phyloP scores from a whole-genome alignment of 768 basidiomycete species.

The Tremella yokohamensis region DNA sequence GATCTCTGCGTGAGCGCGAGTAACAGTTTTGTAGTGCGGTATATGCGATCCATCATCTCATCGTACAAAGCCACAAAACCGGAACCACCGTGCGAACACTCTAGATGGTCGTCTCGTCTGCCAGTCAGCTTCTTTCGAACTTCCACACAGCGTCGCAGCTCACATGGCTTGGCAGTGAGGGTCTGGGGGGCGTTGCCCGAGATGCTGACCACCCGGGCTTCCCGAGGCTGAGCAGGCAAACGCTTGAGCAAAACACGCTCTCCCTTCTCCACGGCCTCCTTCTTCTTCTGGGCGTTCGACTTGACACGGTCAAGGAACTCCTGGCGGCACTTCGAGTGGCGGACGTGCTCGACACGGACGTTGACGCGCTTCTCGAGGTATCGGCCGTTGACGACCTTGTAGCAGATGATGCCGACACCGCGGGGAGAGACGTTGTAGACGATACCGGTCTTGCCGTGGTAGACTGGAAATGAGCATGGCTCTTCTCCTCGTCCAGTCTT shows the following conservation, averaged over 20 bases:
- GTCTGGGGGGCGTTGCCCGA: constrained; percentile 81
- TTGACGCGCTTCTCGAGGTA: constrained; percentile 99
- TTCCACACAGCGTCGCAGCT: constrained; percentile 13
- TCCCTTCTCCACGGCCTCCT: constrained; percentile 86
- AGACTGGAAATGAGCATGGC: constrained; percentile 31
- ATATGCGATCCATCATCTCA: constrained; percentile 36
- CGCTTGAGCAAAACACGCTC: constrained; percentile 83
- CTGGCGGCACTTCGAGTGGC: constrained; percentile 94
- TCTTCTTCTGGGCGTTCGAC: constrained; percentile 77
- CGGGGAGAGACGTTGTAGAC: constrained; percentile 96
- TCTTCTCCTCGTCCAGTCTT: neutral
- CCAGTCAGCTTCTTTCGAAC: constrained; percentile 8
- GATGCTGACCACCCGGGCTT: constrained; percentile 68
- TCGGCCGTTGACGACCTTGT: constrained; percentile 98
- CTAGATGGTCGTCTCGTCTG: constrained; percentile 92
- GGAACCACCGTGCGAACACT: constrained; percentile 12
- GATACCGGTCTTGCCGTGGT: constrained; percentile 86
- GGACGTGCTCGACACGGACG: constrained; percentile 91
- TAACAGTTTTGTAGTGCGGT: neutral
- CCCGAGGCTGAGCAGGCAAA: constrained; percentile 75
- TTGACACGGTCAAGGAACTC: constrained; percentile 97
- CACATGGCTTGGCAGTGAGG: constrained; percentile 75
- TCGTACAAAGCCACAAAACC: constrained; percentile 38
- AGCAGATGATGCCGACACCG: constrained; percentile 91
- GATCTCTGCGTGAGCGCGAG: neutral